Conservation (phyloP, 2,329 filamentous ascomycete genomes). For the Chrysoporthe deuterocubensis region DNA sequence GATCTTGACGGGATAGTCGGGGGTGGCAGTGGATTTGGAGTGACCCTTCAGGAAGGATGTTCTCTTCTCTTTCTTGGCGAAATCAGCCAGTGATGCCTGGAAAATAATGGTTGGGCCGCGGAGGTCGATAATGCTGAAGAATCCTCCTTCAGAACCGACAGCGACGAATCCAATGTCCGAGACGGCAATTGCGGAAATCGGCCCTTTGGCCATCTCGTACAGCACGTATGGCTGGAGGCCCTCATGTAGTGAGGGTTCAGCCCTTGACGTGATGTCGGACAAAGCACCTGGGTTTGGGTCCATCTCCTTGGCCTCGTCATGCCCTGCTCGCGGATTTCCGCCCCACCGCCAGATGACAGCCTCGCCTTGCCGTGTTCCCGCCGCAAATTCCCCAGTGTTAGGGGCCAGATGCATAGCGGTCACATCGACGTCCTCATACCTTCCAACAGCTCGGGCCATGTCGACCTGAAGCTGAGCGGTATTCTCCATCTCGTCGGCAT, state of each 20-base stretch:
- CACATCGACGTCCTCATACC: conserved; percentile 77
- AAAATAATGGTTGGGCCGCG: conserved; percentile 86
- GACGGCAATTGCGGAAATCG: conserved; percentile 77
- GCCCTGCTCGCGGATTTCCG: conserved; percentile 73
- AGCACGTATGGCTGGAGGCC: conserved; percentile 71
- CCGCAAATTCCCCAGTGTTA: conserved; percentile 82
- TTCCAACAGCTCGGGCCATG: conserved; percentile 77
- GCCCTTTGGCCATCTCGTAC: conserved; percentile 81
- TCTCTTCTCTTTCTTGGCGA: conserved; percentile 76
- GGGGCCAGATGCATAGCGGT: conserved; percentile 79
- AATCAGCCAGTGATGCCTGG: conserved; percentile 71
- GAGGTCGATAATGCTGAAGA: conserved; percentile 82
- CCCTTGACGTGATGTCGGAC: conserved; percentile 73
- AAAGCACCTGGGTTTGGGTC: conserved; percentile 70
- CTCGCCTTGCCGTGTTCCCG: conserved; percentile 83
- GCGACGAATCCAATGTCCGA: conserved; percentile 95
- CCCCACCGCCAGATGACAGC: conserved; percentile 87
- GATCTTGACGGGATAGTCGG: conserved; percentile 79
- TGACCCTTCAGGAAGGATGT: conserved; percentile 69
- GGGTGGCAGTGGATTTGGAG: conserved; percentile 50
- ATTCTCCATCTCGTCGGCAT: conserved; percentile 94
- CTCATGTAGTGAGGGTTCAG: conserved; percentile 75
- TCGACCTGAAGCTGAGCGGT: conserved; percentile 81
- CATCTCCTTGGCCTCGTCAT: conserved; percentile 55
- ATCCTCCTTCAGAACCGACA: conserved; percentile 82